Evolutionary conservation across 2,329 filamentous ascomycete genomes (phyloP).

Genomic region (Pestalotiopsis sp.): DNA sequence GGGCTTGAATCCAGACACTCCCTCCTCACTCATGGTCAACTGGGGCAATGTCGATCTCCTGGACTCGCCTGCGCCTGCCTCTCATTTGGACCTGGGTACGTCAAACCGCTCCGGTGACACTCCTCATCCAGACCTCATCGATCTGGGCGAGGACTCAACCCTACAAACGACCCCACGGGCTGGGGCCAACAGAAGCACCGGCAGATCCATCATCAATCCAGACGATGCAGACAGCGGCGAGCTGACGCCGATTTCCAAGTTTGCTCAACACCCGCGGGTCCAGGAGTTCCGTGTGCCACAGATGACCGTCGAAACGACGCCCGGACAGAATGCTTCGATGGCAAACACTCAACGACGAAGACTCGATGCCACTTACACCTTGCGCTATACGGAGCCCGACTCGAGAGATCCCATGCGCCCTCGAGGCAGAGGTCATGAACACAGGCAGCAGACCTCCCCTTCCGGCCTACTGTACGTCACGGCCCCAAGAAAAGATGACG

Average conservation of each 20-base stretch:
- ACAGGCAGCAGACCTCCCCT: neutral
- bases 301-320: too few species aligned
- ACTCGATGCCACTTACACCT: too few species aligned
- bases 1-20: neutral
- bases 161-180: neutral
- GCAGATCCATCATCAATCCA: neutral
- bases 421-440: neutral
- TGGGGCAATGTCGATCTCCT: neutral
- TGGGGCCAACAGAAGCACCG: conserved; percentile 9
- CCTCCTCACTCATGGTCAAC: neutral
- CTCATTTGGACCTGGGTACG: neutral
- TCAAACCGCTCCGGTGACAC: neutral
- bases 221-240: neutral
- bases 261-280: neutral
- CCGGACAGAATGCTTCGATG: too few species aligned
- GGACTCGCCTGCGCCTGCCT: neutral
- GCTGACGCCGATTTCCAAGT: neutral
- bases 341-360: too few species aligned
- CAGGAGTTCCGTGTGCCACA: neutral
- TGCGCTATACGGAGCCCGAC: too few species aligned
- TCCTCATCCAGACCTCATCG: neutral
- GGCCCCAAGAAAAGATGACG: neutral
- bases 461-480: conserved; percentile 10
- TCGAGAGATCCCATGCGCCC: too few species aligned
- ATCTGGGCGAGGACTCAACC: neutral